A percentile compares a stretch with the other conserved stretches of the same genome.
Evolutionary conservation across 352 stramenopile species (phyloP).

Genomic region (Elongisporangium undulatum): DNA sequence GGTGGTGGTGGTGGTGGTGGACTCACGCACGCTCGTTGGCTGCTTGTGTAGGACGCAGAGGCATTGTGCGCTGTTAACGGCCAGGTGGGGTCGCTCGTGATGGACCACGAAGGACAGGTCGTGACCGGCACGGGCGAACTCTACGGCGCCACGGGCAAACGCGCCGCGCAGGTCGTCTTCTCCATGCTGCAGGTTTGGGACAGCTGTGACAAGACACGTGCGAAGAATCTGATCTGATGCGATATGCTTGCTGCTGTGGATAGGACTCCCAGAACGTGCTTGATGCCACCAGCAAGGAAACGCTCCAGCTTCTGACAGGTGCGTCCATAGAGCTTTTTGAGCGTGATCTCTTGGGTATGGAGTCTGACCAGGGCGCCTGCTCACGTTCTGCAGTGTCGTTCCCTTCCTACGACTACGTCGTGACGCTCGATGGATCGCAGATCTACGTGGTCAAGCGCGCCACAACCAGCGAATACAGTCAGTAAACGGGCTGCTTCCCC

Average conservation of each 20-base stretch:
- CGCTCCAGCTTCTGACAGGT: conserved; percentile 64
- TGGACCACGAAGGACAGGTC: conserved; percentile 54
- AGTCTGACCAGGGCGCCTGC: background rate
- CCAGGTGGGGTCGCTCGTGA: conserved; percentile 60
- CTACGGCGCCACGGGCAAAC: conserved; percentile 37
- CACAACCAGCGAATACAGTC: conserved; percentile 5
- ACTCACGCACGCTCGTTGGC: background rate
- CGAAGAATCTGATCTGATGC: background rate
- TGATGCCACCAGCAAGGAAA: conserved; percentile 48
- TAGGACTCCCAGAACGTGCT: conserved; percentile 59
- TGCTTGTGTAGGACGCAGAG: conserved; percentile 45
- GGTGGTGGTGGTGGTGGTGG: background rate
- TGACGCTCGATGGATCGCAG: conserved; percentile 57
- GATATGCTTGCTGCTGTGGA: background rate
- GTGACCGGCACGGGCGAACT: conserved; percentile 63
- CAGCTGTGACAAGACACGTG: too few species aligned
- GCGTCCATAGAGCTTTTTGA: conserved; percentile 6
- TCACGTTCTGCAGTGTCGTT: conserved; percentile 43
- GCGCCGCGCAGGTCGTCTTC: conserved; percentile 52
- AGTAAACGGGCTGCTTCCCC: background rate
- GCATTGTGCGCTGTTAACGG: conserved; percentile 36
- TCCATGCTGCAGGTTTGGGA: conserved; percentile 55
- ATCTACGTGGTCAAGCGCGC: conserved; percentile 76
- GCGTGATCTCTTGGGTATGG: background rate
- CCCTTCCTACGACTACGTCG: conserved; percentile 56